Conservation (phyloP, 208 protist species). For the Tritrichomonas foetus region DNA sequence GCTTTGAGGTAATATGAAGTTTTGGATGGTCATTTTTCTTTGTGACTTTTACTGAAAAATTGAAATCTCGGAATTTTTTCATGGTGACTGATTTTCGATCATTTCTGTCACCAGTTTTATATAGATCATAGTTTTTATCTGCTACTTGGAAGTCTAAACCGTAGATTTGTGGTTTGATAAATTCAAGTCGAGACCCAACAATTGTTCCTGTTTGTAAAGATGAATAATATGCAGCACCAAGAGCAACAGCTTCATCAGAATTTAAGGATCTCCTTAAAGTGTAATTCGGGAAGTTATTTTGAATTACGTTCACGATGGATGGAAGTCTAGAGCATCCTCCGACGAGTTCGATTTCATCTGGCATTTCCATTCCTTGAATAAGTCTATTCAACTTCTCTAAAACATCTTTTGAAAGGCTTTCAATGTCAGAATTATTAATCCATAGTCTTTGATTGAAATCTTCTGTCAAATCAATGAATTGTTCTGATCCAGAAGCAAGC, state of each 20-base stretch:
- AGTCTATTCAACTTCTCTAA: background rate
- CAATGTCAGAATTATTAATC: background rate
- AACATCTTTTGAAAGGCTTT: background rate
- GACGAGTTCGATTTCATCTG: background rate
- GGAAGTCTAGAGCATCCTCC: background rate
- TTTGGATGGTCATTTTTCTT: background rate
- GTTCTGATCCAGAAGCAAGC: background rate
- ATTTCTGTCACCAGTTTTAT: background rate
- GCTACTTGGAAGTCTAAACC: background rate
- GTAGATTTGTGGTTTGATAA: background rate
- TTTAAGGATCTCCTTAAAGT: background rate
- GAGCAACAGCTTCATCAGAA: slow-evolving; percentile 14
- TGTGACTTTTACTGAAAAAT: background rate
- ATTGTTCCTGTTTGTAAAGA: background rate
- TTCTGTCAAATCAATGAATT: background rate
- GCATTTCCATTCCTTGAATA: background rate
- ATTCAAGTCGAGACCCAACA: background rate
- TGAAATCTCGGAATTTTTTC: background rate
- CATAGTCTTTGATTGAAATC: background rate
- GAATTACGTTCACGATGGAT: background rate
- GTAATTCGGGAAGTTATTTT: background rate
- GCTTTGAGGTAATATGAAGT: background rate
- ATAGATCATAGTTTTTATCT: background rate
- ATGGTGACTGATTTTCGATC: background rate
- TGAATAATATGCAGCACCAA: background rate